Conservation (phyloP, 23 red algal species). For the Chondrus crispus region DNA sequence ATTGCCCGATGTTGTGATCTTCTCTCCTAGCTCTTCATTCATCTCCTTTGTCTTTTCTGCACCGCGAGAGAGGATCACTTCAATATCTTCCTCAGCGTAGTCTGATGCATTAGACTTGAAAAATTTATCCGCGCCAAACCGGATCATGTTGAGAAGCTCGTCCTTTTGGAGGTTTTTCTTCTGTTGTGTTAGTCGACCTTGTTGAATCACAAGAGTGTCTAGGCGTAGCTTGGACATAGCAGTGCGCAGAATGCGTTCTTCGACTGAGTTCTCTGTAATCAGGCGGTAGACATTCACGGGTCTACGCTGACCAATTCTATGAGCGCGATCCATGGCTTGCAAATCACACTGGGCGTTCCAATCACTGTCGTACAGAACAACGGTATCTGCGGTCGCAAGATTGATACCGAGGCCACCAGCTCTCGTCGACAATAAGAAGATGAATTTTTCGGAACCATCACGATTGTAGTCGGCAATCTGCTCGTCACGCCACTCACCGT, state of each 20-base stretch:
- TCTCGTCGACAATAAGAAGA: constrained; percentile 94
- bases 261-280: constrained; percentile 85
- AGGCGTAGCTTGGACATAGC: constrained; percentile 95
- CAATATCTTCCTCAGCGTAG: constrained; percentile 88
- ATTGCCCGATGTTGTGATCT: constrained; percentile 58
- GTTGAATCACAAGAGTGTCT: constrained; percentile 97
- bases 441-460: constrained; percentile 89
- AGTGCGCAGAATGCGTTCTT: constrained; percentile 93
- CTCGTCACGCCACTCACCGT: constrained; percentile 86
- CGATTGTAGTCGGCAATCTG: constrained; percentile 97
- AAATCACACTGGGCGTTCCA: constrained; percentile 99
- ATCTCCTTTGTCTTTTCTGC: constrained; percentile 91
- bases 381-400: constrained; percentile 95
- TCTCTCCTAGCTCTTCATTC: constrained; percentile 67
- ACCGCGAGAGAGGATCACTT: constrained; percentile 86
- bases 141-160: constrained; percentile 98
- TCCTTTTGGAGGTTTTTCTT: constrained; percentile 89
- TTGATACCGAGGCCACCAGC: constrained; percentile 99
- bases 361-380: constrained; percentile 96
- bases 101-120: constrained; percentile 78
- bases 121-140: constrained; percentile 96
- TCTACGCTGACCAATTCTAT: constrained; percentile 95
- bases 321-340: constrained; percentile 99
- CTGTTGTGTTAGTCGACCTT: constrained; percentile 81
- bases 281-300: constrained; percentile 96